Evolutionary conservation across 2,329 filamentous ascomycete species (phyloP), one percentile per base, ranked within the genome.

Genomic region (Neospermospora avenae): DNA sequence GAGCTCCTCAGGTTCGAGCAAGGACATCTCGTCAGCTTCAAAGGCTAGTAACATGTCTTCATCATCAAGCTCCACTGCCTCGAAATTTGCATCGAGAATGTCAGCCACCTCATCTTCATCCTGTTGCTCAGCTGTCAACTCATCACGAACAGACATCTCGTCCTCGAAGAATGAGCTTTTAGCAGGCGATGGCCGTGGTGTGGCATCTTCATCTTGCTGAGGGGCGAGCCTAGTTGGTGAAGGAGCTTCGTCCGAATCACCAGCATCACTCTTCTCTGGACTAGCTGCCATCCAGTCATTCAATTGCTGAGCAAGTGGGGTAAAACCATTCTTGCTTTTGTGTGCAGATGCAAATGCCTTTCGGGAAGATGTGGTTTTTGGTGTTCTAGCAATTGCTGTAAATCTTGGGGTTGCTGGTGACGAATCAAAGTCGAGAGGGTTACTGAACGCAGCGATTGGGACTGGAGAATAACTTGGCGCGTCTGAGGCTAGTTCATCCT

Each of bases 201-300:
- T 35, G 16, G 25, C 51, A 14, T 53, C 42, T 0, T 58, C 34
- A 10, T 59, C 37, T 37, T 57, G 34, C 11, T 28, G 57, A 20
- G 24, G 57, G 14, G 25, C 18, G 10, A 49, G 25, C 16, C 34
- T 20, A 1, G 37, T 58, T 11, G 68, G 53, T 56, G 66, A 66
- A 54, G 64, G 35, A 60, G 55, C 58, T n/a, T 58, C 34, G 14
- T 59, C 54, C 10, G 55, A 55, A 3, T 24, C 31, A 6, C 55
- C 58, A 11, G 44, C 42, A n/a, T 67, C 63, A n/a, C 68, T 70
- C 63, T 81, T 80, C 5, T 72, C 69, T 2, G 85, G 84, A 64
- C 83, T 88, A 24, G 78, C 78, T 1, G 86, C 78, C 64, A 81
- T 80, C 88, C 88, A 91, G 24, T 80, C 78, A 60, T 77, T 80